Conservation (phyloP, 108 stramenopile species). For the Stephanodiscus minutulus region DNA sequence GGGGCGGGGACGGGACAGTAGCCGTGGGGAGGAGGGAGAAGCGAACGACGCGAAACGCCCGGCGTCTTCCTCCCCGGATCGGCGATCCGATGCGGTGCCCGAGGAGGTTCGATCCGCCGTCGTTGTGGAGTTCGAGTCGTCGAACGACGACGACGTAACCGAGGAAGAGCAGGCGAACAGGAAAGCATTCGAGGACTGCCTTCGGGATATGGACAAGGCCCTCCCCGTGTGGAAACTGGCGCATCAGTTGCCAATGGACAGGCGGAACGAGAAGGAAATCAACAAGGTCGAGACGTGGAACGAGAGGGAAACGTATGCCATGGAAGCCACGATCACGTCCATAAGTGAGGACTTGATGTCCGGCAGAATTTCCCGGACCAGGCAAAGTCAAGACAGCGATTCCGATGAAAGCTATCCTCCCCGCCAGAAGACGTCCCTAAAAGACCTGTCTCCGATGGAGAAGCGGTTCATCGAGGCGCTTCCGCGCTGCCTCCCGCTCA, state of each 20-base stretch:
- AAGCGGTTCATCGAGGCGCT: constrained; percentile 1
- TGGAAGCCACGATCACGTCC: neutral
- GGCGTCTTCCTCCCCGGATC: too few relatives aligned
- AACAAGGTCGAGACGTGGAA: neutral
- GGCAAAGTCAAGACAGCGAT: neutral
- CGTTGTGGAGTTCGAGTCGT: neutral
- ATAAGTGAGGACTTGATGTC: neutral
- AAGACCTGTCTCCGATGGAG: neutral
- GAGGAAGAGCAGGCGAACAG: neutral
- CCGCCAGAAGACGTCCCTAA: neutral
- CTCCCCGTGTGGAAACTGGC: neutral
- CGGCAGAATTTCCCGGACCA: neutral
- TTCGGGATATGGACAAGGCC: neutral
- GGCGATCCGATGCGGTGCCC: too few relatives aligned
- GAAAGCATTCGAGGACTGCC: constrained; percentile 5
- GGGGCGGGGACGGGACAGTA: neutral
- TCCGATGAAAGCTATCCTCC: constrained; percentile 1
- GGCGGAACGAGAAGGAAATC: constrained; percentile 4
- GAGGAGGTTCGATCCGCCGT: too few relatives aligned
- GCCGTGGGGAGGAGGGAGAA: neutral
- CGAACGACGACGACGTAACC: neutral
- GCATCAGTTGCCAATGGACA: neutral
- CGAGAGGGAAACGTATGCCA: neutral
- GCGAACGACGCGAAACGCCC: too few relatives aligned
- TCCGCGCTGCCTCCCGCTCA: neutral